A percentile compares a stretch with the other conserved stretches of the same genome.
These are phyloP conservation scores for Didymella segeticola DNA, from an alignment of 2,329 filamentous ascomycete genomes.

Conservation along the genomic window DNA sequence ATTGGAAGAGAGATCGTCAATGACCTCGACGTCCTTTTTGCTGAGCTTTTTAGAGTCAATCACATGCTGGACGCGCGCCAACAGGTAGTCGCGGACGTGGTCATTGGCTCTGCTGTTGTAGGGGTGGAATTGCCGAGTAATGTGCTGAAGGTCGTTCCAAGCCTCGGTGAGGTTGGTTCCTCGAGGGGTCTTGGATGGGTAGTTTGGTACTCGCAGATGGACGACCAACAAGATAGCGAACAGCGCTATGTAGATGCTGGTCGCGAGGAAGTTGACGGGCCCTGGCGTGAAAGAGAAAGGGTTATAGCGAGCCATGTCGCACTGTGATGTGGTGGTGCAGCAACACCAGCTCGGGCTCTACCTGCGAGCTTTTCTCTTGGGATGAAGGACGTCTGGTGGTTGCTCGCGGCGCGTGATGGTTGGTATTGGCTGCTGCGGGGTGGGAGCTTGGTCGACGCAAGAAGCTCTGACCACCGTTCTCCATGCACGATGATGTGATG, in stretches of 20 bases:
- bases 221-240: constrained; percentile 74
- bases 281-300: constrained; percentile 77
- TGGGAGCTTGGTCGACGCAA: constrained; percentile 9
- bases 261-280: constrained; percentile 82
- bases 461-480: neutral
- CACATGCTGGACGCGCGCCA: constrained; percentile 74
- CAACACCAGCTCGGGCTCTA: constrained; percentile 13
- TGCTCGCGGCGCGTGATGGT: constrained; percentile 24
- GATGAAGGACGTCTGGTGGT: neutral
- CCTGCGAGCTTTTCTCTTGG: constrained; percentile 9
- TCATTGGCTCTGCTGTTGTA: constrained; percentile 90
- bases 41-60: constrained; percentile 62
- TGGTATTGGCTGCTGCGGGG: constrained; percentile 16
- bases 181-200: constrained; percentile 61
- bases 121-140: constrained; percentile 81
- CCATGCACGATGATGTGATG: constrained; percentile 10
- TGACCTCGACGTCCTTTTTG: constrained; percentile 64
- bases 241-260: constrained; percentile 77
- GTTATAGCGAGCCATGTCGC: constrained; percentile 47
- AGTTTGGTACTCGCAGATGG: constrained; percentile 76
- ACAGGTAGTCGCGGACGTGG: constrained; percentile 75
- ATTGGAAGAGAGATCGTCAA: constrained; percentile 82
- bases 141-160: constrained; percentile 79
- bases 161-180: constrained; percentile 85
- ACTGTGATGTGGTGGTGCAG: constrained; percentile 15